Conservation (phyloP, 192 early-diverging fungal genomes). For the Allomyces macrogynus region DNA sequence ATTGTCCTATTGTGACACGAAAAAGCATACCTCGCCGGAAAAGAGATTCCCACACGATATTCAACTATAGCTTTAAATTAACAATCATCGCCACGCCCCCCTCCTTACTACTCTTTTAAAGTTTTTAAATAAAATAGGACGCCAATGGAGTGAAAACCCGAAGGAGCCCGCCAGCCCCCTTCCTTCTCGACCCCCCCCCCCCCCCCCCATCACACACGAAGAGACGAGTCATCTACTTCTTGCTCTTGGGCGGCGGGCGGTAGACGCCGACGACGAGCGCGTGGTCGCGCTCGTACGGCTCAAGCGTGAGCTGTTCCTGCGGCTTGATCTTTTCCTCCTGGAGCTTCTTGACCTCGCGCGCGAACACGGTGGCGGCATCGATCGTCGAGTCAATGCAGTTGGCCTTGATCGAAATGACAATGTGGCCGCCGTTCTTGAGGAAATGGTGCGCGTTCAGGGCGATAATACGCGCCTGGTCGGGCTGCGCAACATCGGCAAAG, state of each 20-base stretch:
- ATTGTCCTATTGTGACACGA: too few species aligned
- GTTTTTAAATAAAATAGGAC: too few species aligned
- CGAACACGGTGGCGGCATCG: conserved; percentile 87
- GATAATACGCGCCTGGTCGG: conserved; percentile 98
- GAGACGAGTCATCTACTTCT: too few species aligned
- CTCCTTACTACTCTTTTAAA: too few species aligned
- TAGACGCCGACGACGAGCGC: conserved; percentile 89
- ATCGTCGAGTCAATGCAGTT: conserved; percentile 99
- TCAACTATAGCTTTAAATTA: too few species aligned
- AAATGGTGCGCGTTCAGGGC: conserved; percentile 93
- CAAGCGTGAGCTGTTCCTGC: conserved; percentile 62
- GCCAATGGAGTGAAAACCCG: too few species aligned
- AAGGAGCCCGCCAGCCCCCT: too few species aligned
- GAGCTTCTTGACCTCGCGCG: conserved; percentile 91
- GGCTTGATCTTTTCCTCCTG: conserved; percentile 63
- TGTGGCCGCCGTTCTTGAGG: conserved; percentile 88
- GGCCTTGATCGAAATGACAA: conserved; percentile 98
- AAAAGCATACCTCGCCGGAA: too few species aligned
- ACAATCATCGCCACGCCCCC: too few species aligned
- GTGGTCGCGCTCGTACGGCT: conserved; percentile 98
- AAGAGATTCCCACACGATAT: too few species aligned
- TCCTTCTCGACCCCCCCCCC: too few species aligned
- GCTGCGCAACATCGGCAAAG: conserved; percentile 98
- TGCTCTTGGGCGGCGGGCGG: conserved; percentile 16
- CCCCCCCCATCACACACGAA: too few species aligned